Conservation (phyloP, 192 early-diverging fungal species). For the Thoreauomyces humboldtii region DNA sequence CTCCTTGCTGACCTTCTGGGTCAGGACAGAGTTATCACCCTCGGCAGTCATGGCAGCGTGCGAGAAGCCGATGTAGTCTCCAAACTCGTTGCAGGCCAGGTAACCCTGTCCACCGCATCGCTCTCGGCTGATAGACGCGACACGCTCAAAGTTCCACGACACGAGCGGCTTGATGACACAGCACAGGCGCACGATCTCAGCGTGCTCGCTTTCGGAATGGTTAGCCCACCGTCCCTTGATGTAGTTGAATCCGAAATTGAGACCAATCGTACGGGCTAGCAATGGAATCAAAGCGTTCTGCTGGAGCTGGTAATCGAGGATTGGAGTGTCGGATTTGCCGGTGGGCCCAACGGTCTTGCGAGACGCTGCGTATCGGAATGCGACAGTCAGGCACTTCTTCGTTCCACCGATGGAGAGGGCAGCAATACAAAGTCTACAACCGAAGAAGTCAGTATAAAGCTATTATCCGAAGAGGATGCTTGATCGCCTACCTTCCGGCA, state of each 20-base stretch:
- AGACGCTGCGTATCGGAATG: conserved; percentile 70
- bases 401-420: conserved; percentile 65
- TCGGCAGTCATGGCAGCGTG: conserved; percentile 80
- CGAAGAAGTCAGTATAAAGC: neutral
- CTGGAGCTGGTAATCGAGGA: conserved; percentile 74
- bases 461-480: no score
- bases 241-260: conserved; percentile 79
- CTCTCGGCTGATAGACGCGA: conserved; percentile 67
- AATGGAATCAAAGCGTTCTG: conserved; percentile 71
- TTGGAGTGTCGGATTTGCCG: conserved; percentile 73
- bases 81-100: conserved; percentile 63
- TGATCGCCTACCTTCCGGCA: conserved; percentile 52
- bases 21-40: conserved; percentile 73
- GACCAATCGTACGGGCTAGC: conserved; percentile 58
- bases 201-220: conserved; percentile 40
- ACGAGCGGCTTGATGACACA: conserved; percentile 78
- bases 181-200: conserved; percentile 66
- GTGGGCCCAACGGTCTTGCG: conserved; percentile 71
- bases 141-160: conserved; percentile 70
- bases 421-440: conserved; percentile 60
- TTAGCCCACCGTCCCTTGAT: conserved; percentile 65
- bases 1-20: conserved; percentile 78
- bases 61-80: conserved; percentile 63
- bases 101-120: conserved; percentile 77
- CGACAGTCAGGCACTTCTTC: conserved; percentile 59